Evolutionary conservation across 2,329 filamentous ascomycete species (phyloP), one percentile per base, ranked within the genome.

Genomic region (Aspergillus bombycis): DNA sequence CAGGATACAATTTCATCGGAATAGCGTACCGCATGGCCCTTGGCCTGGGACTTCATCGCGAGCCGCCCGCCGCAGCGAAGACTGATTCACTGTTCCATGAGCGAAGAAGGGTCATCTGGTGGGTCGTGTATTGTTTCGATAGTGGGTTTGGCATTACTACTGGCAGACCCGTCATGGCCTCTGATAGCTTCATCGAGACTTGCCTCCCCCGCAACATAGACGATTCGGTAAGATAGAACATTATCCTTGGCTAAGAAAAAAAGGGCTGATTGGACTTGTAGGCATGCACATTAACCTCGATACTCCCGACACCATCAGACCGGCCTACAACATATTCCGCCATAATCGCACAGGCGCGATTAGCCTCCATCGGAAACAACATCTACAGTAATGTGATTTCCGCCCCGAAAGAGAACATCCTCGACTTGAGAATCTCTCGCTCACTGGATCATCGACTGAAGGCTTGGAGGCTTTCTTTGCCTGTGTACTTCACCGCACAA

Each of bases 1-100:
- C 82, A 0, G 82, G 82, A 1, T 84, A 82, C 65, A 84, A 84
- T 65, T 83, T 83, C 58, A 76, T 83, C n/a, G 83, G 83, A 0
- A 76, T 85, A 21, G 83, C 83, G 0, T 77, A 80, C 21, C 74
- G 83, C 28, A 82, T 85, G 78, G 83, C 83, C 14, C 79, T 84
- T 57, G 81, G 82, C 0, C 69, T 85, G 5, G 82, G 83, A 0
- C 74, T 85, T 4, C 82, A 85, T 64, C 79, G 80, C n/a, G 82
- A 85, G 23, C 61, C 57, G 7, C 45, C 62, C 4, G 23, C 50
- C 9, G 56, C 21, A 36, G 50, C 45, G 23, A 60, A 54, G 62
- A 32, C 3, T 54, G 65, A 65, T 45, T 57, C 60, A 16, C 46
- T 67, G 14, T 28, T 53, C 11, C 54, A 68, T n/a, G 67, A 71